Conservation (phyloP, 345 rosid species). For the Litchi chinensis region DNA sequence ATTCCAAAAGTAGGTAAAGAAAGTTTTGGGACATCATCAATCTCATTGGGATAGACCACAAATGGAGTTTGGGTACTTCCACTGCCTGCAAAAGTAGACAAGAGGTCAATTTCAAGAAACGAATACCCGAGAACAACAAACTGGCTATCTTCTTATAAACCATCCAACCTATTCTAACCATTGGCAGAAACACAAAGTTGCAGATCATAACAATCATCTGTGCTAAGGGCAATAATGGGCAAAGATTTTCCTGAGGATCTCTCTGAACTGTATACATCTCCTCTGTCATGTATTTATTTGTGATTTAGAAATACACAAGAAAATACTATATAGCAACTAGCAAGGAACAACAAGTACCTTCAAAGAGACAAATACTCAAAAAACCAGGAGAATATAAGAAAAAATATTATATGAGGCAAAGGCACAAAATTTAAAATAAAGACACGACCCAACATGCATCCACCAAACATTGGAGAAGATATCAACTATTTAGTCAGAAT, state of each 20-base stretch:
- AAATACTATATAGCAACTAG: neutral
- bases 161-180: neutral
- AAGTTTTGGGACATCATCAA: conserved; percentile 29
- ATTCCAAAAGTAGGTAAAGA: conserved; percentile 35
- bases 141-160: neutral
- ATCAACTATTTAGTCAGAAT: neutral
- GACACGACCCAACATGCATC: neutral
- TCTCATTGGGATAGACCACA: conserved; percentile 25
- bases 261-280: neutral
- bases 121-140: neutral
- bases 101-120: conserved; percentile 9
- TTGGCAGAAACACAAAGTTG: neutral
- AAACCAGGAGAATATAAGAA: neutral
- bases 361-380: neutral
- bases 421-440: neutral
- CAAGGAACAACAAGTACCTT: neutral
- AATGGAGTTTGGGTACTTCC: conserved; percentile 32
- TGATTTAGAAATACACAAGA: neutral
- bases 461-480: neutral
- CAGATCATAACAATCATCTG: neutral
- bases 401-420: neutral
- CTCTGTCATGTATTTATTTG: neutral
- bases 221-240: neutral
- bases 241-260: neutral
- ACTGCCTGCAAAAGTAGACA: conserved; percentile 17